phyloP scores from a whole-genome alignment of 2,329 filamentous ascomycete genomes.

The Exophiala alcalophila region DNA sequence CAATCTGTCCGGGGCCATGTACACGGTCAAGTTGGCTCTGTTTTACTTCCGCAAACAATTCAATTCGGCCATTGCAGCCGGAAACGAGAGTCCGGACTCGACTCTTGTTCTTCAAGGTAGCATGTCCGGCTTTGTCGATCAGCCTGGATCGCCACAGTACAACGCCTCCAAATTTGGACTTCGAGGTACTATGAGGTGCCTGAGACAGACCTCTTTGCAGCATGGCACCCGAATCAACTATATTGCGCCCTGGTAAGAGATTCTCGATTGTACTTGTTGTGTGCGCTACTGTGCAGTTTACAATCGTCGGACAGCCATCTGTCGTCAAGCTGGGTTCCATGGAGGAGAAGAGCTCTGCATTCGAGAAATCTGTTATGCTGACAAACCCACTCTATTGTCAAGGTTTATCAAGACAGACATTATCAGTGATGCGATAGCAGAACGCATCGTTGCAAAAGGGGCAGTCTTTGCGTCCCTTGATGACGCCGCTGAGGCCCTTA shows the following conservation, averaged over 20 bases:
- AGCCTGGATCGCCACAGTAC: slow-evolving; percentile 37
- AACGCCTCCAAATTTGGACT: slow-evolving; percentile 47
- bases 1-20: slow-evolving; percentile 36
- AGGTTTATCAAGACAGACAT: slow-evolving; percentile 38
- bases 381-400: neutral
- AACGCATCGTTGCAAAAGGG: slow-evolving; percentile 23
- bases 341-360: no score
- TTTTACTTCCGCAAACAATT: slow-evolving; percentile 36
- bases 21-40: slow-evolving; percentile 38
- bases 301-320: no score
- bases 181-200: slow-evolving; percentile 45
- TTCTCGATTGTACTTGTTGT: no score
- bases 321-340: no score
- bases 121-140: slow-evolving; percentile 36
- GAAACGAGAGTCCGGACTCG: slow-evolving; percentile 32
- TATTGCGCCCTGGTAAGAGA: slow-evolving; percentile 46
- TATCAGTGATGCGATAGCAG: slow-evolving; percentile 30
- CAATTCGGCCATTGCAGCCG: slow-evolving; percentile 4
- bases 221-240: slow-evolving; percentile 49
- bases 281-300: no score
- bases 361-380: no score
- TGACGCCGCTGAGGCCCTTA: slow-evolving; percentile 1
- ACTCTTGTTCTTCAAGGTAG: slow-evolving; percentile 34
- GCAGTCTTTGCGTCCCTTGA: slow-evolving; percentile 9
- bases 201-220: slow-evolving; percentile 36